Base-by-base conservation (phyloP, 1,139 yeast species). In the Starmera stellimalicola region DNA sequence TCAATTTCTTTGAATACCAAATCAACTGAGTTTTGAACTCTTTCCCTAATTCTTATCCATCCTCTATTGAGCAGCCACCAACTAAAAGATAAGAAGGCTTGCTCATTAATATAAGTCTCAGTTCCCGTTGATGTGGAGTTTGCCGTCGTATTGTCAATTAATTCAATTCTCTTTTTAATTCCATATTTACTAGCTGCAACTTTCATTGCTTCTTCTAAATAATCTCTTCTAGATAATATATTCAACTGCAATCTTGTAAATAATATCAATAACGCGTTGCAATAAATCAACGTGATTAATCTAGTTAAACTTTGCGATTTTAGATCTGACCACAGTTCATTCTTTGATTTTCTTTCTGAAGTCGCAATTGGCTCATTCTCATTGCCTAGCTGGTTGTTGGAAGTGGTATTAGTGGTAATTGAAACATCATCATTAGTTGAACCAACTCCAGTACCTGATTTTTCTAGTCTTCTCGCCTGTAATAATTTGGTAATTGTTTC, bases 1-100 rank as follows among this genome's bases (percentile, higher is more conserved):
- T 74, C 77, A 26, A 83, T 62, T 16, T 62, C 62, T 18, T 66
- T 71, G 54, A 87, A 85, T 27, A 76, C 77, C 24, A 64, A 64
- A 26, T 62, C 62, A 4, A 88, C 93, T 5, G 73, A 63, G 2
- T 57, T 55, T 48, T 74, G 74, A 23, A 85, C 72, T 25, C 68
- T 57, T 31, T 67, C 62, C 32, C 73, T 68, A 33, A 81, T 60
- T 32, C 65, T 63, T 26, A 63, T 52, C 91, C 93, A 85, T 2
- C 97, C 97, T 44, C 77, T 73, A 55, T 91, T 87, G 37, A 91
- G 65, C 33, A 91, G 60, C 95, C 96, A 91, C 96, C 97, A 91
- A 45, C 88, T 77, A 42, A 85, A 72, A 2, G 94, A 81, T 38
- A 91, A 65, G 53, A 83, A 91, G 37, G 87, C 80, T 49, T 91